Evolutionary conservation across 306 rosid genomes (phyloP), one percentile per base, ranked within the genome.

Genomic region (Hylodesmum podocarpum): DNA sequence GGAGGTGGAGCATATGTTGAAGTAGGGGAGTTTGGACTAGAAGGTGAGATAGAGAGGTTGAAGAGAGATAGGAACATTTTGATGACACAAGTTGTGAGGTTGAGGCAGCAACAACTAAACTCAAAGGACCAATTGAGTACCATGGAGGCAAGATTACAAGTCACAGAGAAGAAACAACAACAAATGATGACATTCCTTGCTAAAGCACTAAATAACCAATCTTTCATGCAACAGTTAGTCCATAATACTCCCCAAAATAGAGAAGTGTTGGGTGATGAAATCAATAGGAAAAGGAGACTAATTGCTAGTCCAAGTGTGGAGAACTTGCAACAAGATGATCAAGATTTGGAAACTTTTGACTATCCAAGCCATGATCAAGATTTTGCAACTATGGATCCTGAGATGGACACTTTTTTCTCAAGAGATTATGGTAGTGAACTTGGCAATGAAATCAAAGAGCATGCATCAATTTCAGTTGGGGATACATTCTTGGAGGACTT

Each of bases 101-200:
- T 92, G 75, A 84, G 86, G 57, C 96, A 92, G 68, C 92, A 90
- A 18, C 94, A 88, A 12, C 86, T 68, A 57, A 89, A 61, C 54
- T 88, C 97, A 4, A 74, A 77, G 39, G 86, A 76, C 1, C 80
- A 80, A 70, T 46, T 86, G 27, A 53, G 8, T 39, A 39, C 66
- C 66, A 87, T 92, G 88, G 96, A 92, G 78, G 79, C 73, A 22
- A 87, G 94, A 39, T 55, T 90, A 39, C 82, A 84, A 14, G 18
- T 55, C 39, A 82, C 94, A 0, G 94, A 90, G 82, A 90, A 54
- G 73, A 92, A 88, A 72, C 96, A 92, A 64, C 87, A 80, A 39
- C 89, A 73, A 78, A 81, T 88, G 28, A 82, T 88, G 82, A 57
- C 31, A 46, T 92, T 92, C 84, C 87, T 92, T 21, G 89, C 91